These are phyloP conservation scores for Dipodascus geniculatus DNA, from an alignment of 805 yeast genomes.

Conservation along the genomic window DNA sequence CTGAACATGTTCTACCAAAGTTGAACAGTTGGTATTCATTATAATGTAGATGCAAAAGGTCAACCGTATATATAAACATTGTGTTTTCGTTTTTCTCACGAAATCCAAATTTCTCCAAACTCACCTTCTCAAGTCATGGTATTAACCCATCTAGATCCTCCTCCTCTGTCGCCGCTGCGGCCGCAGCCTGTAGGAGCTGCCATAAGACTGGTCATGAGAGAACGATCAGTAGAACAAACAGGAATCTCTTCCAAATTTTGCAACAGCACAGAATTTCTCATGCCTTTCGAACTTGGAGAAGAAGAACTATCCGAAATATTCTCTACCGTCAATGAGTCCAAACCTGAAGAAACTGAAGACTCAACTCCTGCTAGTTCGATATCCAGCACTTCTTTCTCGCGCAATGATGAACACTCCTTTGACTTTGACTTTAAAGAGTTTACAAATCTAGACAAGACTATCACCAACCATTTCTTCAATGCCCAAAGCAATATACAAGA, in stretches of 20 bases:
- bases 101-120: too few relatives aligned
- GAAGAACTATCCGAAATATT: background rate
- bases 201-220: background rate
- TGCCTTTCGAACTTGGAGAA: background rate
- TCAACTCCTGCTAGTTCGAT: background rate
- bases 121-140: too few relatives aligned
- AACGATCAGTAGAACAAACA: background rate
- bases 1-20: background rate
- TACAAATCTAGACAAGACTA: background rate
- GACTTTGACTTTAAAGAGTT: background rate
- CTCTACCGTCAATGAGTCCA: background rate
- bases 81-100: too few relatives aligned
- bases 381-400: background rate
- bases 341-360: background rate
- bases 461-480: background rate
- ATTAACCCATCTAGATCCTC: background rate
- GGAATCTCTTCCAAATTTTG: background rate
- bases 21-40: too few relatives aligned
- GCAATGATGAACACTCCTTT: background rate
- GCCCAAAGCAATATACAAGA: background rate
- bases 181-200: conserved; percentile 1
- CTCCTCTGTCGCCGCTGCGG: background rate
- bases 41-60: too few relatives aligned
- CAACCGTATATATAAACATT: too few relatives aligned
- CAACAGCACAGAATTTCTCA: background rate